phyloP scores from a whole-genome alignment of 352 stramenopile genomes.

The Globisporangium acanthophoron region DNA sequence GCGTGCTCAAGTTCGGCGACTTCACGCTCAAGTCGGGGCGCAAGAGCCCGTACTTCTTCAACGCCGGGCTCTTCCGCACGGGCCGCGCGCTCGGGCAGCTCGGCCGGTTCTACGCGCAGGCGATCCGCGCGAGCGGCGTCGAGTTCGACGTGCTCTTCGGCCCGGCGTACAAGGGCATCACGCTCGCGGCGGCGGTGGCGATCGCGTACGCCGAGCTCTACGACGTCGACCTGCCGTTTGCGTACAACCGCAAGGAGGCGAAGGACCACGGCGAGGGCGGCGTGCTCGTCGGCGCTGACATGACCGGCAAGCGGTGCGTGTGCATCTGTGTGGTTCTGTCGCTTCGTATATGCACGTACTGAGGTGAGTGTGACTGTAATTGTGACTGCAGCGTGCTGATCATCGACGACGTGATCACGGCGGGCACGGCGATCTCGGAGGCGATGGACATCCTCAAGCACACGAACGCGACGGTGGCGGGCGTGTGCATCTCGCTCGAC shows the following conservation, averaged over 20 bases:
- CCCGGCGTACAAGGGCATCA: slow-evolving; percentile 99
- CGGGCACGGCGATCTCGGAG: slow-evolving; percentile 97
- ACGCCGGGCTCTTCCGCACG: slow-evolving; percentile 96
- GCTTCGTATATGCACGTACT: neutral
- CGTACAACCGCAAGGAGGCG: slow-evolving; percentile 99
- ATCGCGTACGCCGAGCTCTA: slow-evolving; percentile 91
- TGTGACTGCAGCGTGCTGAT: slow-evolving; percentile 87
- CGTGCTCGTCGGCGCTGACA: slow-evolving; percentile 92
- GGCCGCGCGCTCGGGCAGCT: slow-evolving; percentile 90
- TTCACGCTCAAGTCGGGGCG: slow-evolving; percentile 98
- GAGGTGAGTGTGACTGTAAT: no score
- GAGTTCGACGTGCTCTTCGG: slow-evolving; percentile 99
- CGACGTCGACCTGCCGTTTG: slow-evolving; percentile 92
- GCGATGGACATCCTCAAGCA: slow-evolving; percentile 88
- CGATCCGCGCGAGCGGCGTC: slow-evolving; percentile 90
- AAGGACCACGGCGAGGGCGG: slow-evolving; percentile 99
- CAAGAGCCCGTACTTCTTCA: slow-evolving; percentile 99
- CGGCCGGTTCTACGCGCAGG: slow-evolving; percentile 92
- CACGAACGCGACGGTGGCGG: slow-evolving; percentile 91
- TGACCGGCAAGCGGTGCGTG: slow-evolving; percentile 90
- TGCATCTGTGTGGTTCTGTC: neutral
- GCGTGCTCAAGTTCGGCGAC: slow-evolving; percentile 97
- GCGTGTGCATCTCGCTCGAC: slow-evolving; percentile 97
- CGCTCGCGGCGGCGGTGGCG: slow-evolving; percentile 92
- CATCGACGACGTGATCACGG: slow-evolving; percentile 99